Evolutionary conservation across 1,284 basidiomycete species (phyloP), one percentile per base, ranked within the genome.

Genomic region (Wallemia ichthyophaga): DNA sequence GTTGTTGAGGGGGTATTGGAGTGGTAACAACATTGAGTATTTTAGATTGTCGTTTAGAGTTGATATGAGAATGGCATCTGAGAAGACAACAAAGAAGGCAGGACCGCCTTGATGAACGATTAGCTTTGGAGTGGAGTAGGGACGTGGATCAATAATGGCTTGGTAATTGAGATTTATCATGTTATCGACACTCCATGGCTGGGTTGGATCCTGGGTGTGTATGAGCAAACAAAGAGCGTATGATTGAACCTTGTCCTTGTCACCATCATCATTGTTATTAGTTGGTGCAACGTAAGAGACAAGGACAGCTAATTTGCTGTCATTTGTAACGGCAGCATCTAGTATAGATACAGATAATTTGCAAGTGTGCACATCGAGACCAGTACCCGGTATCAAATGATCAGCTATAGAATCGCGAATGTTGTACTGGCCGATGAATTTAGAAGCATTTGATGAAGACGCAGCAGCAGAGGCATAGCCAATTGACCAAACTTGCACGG

Each of bases 71-170:
- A 73, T 64, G 2, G 65, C 65, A 33, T 69, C 67, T 9, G 68
- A 64, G 48, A 73, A 71, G 19, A 66, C 64, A 32, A 72, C 65
- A 59, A 73, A 72, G 2, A 68, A 70, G 5, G 66, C 66, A 9
- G 64, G 58, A 28, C 66, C 64, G 2, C 64, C 65, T 7, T 59
- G 25, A 11, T 67, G 66, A 28, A 72, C 63, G 25, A 64, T 58
- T 0, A 73, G 63, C 17, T 66, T 61, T 1, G 73, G 71, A 0
- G 63, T 61, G 27, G 71, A 71, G 0, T 71, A 65, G 28, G 66
- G 68, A 28, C 71, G 64, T 2, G 69, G 67, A 60, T 72, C 71
- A 23, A 65, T 59, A 57, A 69, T 66, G 2, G 68, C 66, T 15
- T 64, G 61, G 60, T 67, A 69, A 2, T 66, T 63, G 1, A 71